These are phyloP conservation scores for Thinopyrum elongatum DNA, from an alignment of 176 grass and related monocot genomes.

Conservation along the genomic window DNA sequence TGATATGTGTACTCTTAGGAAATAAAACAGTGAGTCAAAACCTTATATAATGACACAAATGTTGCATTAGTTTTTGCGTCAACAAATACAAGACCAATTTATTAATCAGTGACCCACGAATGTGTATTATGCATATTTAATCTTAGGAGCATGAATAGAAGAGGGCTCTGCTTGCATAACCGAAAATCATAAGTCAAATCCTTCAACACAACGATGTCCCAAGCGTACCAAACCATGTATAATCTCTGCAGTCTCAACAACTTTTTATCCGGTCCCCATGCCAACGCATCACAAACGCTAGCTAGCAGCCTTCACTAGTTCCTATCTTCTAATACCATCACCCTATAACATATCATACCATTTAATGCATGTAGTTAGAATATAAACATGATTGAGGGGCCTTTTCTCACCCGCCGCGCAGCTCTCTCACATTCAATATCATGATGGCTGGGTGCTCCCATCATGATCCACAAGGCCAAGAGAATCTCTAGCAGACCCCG, in stretches of 20 bases:
- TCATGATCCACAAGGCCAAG: not conserved
- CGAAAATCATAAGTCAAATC: not conserved
- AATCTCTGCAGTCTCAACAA: not conserved
- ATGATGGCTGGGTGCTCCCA: slow-evolving; percentile 42
- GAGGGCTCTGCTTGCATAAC: not conserved
- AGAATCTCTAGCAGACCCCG: too few relatives aligned
- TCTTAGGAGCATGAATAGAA: not conserved
- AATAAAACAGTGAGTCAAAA: too few relatives aligned
- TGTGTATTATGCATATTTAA: not conserved
- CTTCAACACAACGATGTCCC: not conserved
- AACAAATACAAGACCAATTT: too few relatives aligned
- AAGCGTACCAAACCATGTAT: not conserved
- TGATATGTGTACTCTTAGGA: too few relatives aligned
- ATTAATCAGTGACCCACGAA: not conserved
- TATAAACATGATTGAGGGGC: slow-evolving; percentile 53
- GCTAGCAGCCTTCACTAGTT: not conserved
- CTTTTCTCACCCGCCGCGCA: slow-evolving; percentile 18
- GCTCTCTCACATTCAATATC: slow-evolving; percentile 44
- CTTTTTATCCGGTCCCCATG: not conserved
- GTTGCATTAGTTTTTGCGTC: too few relatives aligned
- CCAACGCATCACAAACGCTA: not conserved
- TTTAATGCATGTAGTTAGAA: slow-evolving; percentile 59
- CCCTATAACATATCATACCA: slow-evolving; percentile 26
- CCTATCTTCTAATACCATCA: slow-evolving; percentile 15
- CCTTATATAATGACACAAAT: too few relatives aligned